Percentiles rank a stretch among this genome's conserved stretches.
phyloP scores from a whole-genome alignment of 129 eudicot genomes.

The Pulicaria dysenterica region DNA sequence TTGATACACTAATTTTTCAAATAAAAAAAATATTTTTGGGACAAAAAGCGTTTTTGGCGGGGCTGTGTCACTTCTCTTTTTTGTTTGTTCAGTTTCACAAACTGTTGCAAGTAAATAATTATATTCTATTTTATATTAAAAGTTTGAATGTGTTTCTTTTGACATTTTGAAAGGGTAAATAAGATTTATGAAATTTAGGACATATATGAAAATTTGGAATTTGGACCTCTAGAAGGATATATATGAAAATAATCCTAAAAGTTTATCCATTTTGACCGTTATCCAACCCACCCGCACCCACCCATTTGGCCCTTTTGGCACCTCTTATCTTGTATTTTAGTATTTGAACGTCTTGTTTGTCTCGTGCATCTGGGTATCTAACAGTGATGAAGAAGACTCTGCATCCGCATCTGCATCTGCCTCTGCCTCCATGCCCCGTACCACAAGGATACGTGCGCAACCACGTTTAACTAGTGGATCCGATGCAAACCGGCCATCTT shows the following conservation, averaged over 20 bases:
- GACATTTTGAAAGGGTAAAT: too few species aligned
- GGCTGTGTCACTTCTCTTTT: too few species aligned
- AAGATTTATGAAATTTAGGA: too few species aligned
- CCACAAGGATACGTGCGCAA: conserved; percentile 40
- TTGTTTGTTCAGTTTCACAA: too few species aligned
- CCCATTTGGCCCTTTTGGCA: too few species aligned
- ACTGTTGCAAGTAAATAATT: too few species aligned
- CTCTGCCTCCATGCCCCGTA: conserved; percentile 52
- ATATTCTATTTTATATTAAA: too few species aligned
- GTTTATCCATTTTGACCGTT: too few species aligned
- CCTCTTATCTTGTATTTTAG: too few species aligned
- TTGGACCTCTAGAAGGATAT: background rate
- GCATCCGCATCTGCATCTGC: conserved; percentile 64
- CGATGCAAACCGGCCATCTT: conserved; percentile 45
- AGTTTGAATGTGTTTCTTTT: too few species aligned
- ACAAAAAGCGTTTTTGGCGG: background rate
- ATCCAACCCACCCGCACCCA: too few species aligned
- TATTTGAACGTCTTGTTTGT: conserved; percentile 8
- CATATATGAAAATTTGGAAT: background rate
- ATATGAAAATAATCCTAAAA: too few species aligned
- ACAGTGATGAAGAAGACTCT: conserved; percentile 96
- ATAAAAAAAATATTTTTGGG: background rate
- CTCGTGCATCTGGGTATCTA: conserved; percentile 6
- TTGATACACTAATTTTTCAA: background rate
- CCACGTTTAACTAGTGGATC: conserved; percentile 59